A percentile compares a stretch with the other conserved stretches of the same genome.
Evolutionary conservation across 1,284 basidiomycete genomes (phyloP).

Genomic region (Apiotrichum domesticum): DNA sequence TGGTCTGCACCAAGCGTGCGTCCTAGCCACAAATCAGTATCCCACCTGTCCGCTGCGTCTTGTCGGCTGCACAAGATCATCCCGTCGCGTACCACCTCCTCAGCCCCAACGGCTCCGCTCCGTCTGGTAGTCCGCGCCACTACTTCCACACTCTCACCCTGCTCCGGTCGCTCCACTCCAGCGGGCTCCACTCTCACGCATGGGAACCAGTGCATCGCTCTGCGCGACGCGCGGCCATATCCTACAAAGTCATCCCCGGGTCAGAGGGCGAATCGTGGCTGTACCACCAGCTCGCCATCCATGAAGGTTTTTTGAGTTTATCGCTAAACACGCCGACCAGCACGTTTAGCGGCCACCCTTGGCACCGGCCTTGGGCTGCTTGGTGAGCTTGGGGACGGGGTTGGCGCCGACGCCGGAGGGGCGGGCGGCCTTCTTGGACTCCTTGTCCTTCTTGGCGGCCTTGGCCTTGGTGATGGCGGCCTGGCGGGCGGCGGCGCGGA

Average conservation of each 20-base stretch:
- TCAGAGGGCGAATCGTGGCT: not conserved
- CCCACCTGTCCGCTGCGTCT: no score
- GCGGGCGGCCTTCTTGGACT: constrained; percentile 75
- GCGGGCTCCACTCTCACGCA: not conserved
- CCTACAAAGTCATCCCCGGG: constrained; percentile 19
- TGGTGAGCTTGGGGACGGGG: constrained; percentile 77
- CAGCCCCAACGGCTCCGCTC: no score
- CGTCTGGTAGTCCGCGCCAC: no score
- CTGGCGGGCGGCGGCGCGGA: constrained; percentile 72
- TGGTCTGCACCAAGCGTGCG: no score
- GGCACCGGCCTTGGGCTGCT: constrained; percentile 90
- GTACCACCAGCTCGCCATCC: constrained; percentile 4
- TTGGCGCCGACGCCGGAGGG: constrained; percentile 48
- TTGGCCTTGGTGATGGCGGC: constrained; percentile 88
- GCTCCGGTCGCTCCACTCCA: no score
- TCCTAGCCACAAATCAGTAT: no score
- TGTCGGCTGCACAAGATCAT: no score
- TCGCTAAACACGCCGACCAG: not conserved
- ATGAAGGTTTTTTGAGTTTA: not conserved
- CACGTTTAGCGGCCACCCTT: constrained; percentile 46
- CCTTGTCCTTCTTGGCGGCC: constrained; percentile 92
- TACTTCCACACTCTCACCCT: no score
- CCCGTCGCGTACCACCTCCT: no score
- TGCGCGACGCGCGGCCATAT: constrained; percentile 19
- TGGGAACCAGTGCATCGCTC: constrained; percentile 18